Evolutionary conservation across 805 yeast genomes (phyloP).

Genomic region (Zygosaccharomyces lentus): DNA sequence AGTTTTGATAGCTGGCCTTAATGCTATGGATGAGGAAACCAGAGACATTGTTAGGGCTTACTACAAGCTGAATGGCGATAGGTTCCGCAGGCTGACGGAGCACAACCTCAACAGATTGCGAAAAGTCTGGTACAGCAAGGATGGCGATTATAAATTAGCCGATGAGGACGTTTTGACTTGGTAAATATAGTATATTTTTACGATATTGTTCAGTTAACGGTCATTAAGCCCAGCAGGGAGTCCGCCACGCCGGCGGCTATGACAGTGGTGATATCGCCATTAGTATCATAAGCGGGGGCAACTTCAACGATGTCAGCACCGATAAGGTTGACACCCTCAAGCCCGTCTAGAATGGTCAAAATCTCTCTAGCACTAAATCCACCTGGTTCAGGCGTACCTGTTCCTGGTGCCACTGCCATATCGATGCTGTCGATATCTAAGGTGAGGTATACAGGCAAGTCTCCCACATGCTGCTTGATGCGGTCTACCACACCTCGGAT

Average conservation of each 20-base stretch:
- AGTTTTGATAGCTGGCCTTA: conserved; percentile 34
- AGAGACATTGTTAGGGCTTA: conserved; percentile 31
- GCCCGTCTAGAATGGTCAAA: conserved; percentile 49
- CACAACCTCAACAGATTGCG: conserved; percentile 34
- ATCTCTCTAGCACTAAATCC: conserved; percentile 62
- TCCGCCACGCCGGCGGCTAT: conserved; percentile 60
- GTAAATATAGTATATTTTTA: conserved; percentile 14
- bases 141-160: conserved; percentile 27
- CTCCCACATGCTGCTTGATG: conserved; percentile 35
- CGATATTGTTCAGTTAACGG: conserved; percentile 22
- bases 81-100: conserved; percentile 33
- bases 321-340: conserved; percentile 52
- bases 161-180: conserved; percentile 36
- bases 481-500: conserved; percentile 33
- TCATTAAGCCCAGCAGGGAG: conserved; percentile 44
- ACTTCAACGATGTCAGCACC: conserved; percentile 73
- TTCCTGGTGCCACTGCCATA: conserved; percentile 61
- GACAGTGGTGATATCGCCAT: conserved; percentile 53
- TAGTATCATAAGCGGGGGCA: conserved; percentile 56
- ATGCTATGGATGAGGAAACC: conserved; percentile 35
- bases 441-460: conserved; percentile 39
- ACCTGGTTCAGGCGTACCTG: conserved; percentile 68
- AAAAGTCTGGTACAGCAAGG: conserved; percentile 34
- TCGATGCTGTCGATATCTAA: conserved; percentile 58
- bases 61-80: conserved; percentile 30